Base-by-base conservation (phyloP, 2,329 filamentous ascomycete species). In the Curvularia sp. region DNA sequence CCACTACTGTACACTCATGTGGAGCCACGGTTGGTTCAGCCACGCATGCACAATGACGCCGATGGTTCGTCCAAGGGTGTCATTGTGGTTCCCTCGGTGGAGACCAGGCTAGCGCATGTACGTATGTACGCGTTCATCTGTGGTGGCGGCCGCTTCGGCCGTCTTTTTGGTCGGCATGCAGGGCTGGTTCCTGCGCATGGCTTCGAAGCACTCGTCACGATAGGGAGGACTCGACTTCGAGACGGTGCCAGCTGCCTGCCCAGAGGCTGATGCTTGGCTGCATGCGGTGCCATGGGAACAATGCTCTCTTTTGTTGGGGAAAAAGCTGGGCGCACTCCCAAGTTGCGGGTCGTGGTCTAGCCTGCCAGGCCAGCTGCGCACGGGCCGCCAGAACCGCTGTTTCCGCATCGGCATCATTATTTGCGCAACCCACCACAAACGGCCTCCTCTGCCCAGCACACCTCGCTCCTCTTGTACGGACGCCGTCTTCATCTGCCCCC, bases 31-130 rank as follows among this genome's bases (percentile, higher is more conserved):
- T 2, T 2, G n/a, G 13, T 5, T 34, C 4, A 34, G 32, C n/a
- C n/a, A n/a, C 12, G 32, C 32, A 48, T 57, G 64, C 53, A 57
- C 28, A 51, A 65, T 63, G 64, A 61, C 59, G 59, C 53, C 41
- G 19, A 21, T 18, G 43, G 43, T 15, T 25, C 48, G 18, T 38
- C 36, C 46, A 21, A 42, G 32, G 32, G 13, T 34, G 32, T 36
- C n/a, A 7, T 18, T 39, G 50, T 45, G 32, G 56, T 55, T 59
- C 47, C 39, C 46, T 51, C 52, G 47, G 56, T 46, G 49, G 52
- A 43, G 56, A 55, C 46, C 50, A 42, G 47, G 42, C 52, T 59
- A 55, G 53, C 34, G 56, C 45, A 15, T 30, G 13, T 43, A 48
- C 45, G 36, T 28, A 7, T 36, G 39, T 25, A 15, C 19, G 39